Conservation (phyloP, 2,329 filamentous ascomycete species). For the Fusarium ramigenum region DNA sequence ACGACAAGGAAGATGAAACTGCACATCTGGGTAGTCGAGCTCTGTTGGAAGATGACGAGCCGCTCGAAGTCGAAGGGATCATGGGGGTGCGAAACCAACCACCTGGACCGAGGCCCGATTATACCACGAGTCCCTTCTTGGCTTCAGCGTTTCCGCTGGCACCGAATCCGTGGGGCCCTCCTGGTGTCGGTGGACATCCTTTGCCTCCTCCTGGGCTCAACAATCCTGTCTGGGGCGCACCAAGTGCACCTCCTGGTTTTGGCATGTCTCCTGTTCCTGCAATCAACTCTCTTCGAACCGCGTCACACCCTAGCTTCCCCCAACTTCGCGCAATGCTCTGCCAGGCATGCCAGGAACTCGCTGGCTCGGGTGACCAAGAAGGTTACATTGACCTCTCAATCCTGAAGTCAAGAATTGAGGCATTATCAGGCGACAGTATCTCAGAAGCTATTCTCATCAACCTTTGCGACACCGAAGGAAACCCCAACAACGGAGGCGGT, state of each 20-base stretch:
- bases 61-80: slow-evolving; percentile 49
- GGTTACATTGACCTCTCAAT: slow-evolving; percentile 76
- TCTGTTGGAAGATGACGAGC: slow-evolving; percentile 79
- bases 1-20: slow-evolving; percentile 74
- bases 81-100: slow-evolving; percentile 58
- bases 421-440: slow-evolving; percentile 55
- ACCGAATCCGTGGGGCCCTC: slow-evolving; percentile 55
- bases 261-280: slow-evolving; percentile 46
- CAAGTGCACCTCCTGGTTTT: slow-evolving; percentile 48
- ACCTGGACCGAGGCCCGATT: slow-evolving; percentile 58
- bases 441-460: slow-evolving; percentile 76
- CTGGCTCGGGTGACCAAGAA: slow-evolving; percentile 55
- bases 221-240: slow-evolving; percentile 52
- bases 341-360: slow-evolving; percentile 75
- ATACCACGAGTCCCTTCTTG: slow-evolving; percentile 54
- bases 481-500: slow-evolving; percentile 86
- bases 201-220: slow-evolving; percentile 59
- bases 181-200: slow-evolving; percentile 47
- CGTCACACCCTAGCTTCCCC: slow-evolving; percentile 71
- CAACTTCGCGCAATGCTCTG: slow-evolving; percentile 80
- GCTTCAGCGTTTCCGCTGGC: slow-evolving; percentile 52
- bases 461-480: slow-evolving; percentile 92
- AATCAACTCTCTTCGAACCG: slow-evolving; percentile 44
- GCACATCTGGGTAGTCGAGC: slow-evolving; percentile 91
- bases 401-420: slow-evolving; percentile 73